phyloP scores from a whole-genome alignment of 306 rosid species.

The Vigna radiata region DNA sequence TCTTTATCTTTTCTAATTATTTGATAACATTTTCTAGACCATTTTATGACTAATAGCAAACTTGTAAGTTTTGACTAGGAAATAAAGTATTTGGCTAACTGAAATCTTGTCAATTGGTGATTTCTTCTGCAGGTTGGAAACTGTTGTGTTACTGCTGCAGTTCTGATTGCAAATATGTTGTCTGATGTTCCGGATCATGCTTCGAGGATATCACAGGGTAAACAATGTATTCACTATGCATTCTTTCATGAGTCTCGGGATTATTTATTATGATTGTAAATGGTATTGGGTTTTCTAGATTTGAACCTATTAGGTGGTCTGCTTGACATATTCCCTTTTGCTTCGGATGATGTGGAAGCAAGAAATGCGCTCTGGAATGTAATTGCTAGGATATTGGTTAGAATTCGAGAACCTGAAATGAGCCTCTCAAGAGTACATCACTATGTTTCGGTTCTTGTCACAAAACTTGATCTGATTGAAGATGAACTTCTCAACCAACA shows the following conservation, averaged over 20 bases:
- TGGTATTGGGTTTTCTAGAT: slow-evolving; percentile 62
- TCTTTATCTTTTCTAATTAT: neutral
- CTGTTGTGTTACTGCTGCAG: slow-evolving; percentile 81
- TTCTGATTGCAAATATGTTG: slow-evolving; percentile 84
- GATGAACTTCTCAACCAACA: slow-evolving; percentile 81
- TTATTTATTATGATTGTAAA: slow-evolving; percentile 26
- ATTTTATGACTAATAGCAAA: neutral
- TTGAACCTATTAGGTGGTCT: slow-evolving; percentile 70
- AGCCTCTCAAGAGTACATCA: slow-evolving; percentile 57
- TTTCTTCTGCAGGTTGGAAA: slow-evolving; percentile 72
- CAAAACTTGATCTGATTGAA: slow-evolving; percentile 78
- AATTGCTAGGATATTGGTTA: slow-evolving; percentile 68
- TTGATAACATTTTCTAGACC: neutral
- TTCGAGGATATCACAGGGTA: slow-evolving; percentile 71
- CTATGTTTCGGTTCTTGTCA: slow-evolving; percentile 65
- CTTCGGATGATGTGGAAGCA: slow-evolving; percentile 83
- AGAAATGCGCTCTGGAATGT: slow-evolving; percentile 88
- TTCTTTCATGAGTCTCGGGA: slow-evolving; percentile 32
- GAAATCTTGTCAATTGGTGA: slow-evolving; percentile 32
- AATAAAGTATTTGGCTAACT: slow-evolving; percentile 39
- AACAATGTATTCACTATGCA: neutral
- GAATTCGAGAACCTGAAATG: slow-evolving; percentile 65
- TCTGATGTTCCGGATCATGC: slow-evolving; percentile 69
- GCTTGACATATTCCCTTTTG: slow-evolving; percentile 84
- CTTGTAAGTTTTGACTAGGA: slow-evolving; percentile 4